phyloP scores from a whole-genome alignment of 2,329 filamentous ascomycete species.

The Cercospora sojina region DNA sequence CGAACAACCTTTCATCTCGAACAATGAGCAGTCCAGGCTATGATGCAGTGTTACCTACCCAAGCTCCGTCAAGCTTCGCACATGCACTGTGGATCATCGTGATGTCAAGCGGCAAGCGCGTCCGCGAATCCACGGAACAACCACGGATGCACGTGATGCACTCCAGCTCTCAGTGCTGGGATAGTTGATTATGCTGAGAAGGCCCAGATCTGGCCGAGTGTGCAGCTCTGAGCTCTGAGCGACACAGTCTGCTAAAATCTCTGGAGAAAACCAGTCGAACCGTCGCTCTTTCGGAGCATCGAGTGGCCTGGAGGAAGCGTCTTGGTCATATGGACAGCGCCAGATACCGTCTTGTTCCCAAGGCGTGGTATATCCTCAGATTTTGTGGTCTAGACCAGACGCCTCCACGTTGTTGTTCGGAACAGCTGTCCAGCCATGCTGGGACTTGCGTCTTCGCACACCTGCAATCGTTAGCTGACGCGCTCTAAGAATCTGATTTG shows the following conservation, averaged over 20 bases:
- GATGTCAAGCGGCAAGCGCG: slow-evolving; percentile 14
- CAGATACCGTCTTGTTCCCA: not conserved
- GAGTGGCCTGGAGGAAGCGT: not conserved
- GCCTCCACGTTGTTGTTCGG: not conserved
- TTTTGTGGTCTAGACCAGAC: not conserved
- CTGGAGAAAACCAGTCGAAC: not conserved
- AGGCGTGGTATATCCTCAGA: too few relatives aligned
- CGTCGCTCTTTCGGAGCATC: not conserved
- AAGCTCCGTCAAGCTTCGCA: slow-evolving; percentile 13
- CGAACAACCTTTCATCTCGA: not conserved
- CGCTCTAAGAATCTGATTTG: not conserved
- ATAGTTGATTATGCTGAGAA: not conserved
- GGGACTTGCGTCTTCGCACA: not conserved
- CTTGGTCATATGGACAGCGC: not conserved
- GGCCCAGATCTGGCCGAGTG: not conserved
- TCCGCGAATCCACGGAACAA: not conserved
- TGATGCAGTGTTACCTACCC: not conserved
- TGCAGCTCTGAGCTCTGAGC: not conserved
- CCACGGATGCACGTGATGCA: not conserved
- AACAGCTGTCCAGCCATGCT: not conserved
- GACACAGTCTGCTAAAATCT: not conserved
- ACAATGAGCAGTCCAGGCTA: not conserved
- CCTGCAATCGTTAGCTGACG: not conserved
- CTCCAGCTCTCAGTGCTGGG: not conserved
- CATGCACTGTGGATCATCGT: slow-evolving; percentile 13